Evolutionary conservation across 352 stramenopile genomes (phyloP).

Genomic region (Pythium periplocum): DNA sequence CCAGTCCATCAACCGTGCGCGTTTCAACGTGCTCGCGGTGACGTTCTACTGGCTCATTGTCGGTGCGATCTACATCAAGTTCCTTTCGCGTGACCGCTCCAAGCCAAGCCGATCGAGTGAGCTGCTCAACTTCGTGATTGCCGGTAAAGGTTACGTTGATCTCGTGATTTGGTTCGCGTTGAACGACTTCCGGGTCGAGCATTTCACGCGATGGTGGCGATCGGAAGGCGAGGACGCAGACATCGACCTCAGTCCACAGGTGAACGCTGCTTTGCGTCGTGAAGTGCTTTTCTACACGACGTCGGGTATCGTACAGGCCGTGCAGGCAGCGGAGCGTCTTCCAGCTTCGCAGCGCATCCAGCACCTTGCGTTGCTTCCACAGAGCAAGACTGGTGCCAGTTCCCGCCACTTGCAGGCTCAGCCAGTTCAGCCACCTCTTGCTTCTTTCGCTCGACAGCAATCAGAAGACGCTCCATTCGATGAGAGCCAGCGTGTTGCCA

Average conservation of each 20-base stretch:
- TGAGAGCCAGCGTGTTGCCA: conserved; percentile 65
- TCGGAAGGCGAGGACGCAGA: conserved; percentile 61
- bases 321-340: conserved; percentile 71
- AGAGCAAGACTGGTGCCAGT: conserved; percentile 41
- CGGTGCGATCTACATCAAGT: conserved; percentile 73
- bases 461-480: conserved; percentile 57
- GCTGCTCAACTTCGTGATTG: conserved; percentile 85
- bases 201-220: conserved; percentile 64
- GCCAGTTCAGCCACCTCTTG: neutral
- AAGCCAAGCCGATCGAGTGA: conserved; percentile 57
- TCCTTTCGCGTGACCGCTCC: conserved; percentile 53
- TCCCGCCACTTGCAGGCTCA: conserved; percentile 8
- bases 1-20: conserved; percentile 82
- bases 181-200: conserved; percentile 79
- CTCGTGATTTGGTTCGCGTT: conserved; percentile 86
- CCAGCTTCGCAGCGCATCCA: conserved; percentile 76
- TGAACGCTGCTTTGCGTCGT: conserved; percentile 80
- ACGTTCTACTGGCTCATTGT: conserved; percentile 87
- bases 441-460: conserved; percentile 50
- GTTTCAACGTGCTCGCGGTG: conserved; percentile 87
- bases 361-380: conserved; percentile 75
- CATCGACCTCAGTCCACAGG: conserved; percentile 81
- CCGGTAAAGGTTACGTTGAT: conserved; percentile 84
- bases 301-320: conserved; percentile 84
- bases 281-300: conserved; percentile 91